These are phyloP conservation scores for Cystobasidium tubakii DNA, from an alignment of 768 basidiomycete species.

Conservation along the genomic window DNA sequence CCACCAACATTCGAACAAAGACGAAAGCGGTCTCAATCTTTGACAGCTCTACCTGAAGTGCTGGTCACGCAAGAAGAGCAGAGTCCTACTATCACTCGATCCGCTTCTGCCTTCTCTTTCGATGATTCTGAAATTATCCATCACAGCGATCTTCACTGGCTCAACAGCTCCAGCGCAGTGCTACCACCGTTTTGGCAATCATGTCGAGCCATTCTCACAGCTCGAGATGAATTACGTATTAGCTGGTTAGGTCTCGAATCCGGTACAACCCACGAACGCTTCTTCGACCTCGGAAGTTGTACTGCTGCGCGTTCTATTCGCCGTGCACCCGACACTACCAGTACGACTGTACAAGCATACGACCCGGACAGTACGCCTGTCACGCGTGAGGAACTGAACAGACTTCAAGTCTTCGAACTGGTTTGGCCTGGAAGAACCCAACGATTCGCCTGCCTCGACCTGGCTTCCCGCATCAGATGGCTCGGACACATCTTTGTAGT, in stretches of 20 bases:
- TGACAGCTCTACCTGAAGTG: neutral
- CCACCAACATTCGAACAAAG: neutral
- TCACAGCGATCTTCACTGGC: conserved; percentile 30
- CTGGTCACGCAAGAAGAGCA: neutral
- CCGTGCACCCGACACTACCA: neutral
- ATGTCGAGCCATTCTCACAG: conserved; percentile 24
- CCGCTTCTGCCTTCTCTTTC: neutral
- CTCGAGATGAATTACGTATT: conserved; percentile 15
- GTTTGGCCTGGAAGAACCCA: conserved; percentile 27
- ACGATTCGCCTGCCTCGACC: conserved; percentile 15
- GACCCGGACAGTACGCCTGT: neutral
- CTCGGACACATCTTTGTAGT: conserved; percentile 10
- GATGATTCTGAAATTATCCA: conserved; percentile 13
- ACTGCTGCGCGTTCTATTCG: conserved; percentile 18
- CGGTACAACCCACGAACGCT: conserved; percentile 10
- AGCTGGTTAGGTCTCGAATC: conserved; percentile 11
- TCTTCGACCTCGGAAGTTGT: conserved; percentile 8
- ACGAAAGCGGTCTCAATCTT: neutral
- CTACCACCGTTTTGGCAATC: conserved; percentile 19
- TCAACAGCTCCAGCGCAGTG: conserved; percentile 26
- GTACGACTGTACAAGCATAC: neutral
- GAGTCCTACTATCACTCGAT: neutral
- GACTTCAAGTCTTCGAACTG: conserved; percentile 20
- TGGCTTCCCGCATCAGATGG: conserved; percentile 7
- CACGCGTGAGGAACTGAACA: conserved; percentile 10